Conservation (phyloP, 305 asterid genomes). For the Fraxinus albicans region DNA sequence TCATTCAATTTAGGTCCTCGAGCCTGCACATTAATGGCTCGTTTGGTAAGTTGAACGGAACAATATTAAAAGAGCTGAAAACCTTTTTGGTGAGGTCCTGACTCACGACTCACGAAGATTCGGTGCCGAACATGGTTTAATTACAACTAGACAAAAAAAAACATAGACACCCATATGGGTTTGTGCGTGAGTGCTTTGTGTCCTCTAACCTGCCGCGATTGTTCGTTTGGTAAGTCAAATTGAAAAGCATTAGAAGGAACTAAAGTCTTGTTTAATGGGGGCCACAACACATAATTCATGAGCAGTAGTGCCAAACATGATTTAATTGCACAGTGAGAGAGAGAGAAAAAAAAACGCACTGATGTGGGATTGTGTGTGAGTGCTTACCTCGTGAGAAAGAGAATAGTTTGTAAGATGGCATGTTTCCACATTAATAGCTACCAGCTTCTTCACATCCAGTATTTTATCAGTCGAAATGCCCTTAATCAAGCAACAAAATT, state of each 20-base stretch:
- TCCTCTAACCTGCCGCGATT: background rate
- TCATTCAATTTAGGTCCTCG: conserved; percentile 73
- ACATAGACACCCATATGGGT: background rate
- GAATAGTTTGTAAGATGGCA: conserved; percentile 75
- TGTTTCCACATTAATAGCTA: conserved; percentile 64
- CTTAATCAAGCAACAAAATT: conserved; percentile 28
- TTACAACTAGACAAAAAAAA: background rate
- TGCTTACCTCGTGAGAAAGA: conserved; percentile 72
- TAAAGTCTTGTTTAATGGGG: background rate
- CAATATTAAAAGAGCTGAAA: background rate
- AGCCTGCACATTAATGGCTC: conserved; percentile 44
- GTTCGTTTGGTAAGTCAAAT: background rate
- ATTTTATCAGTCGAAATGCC: conserved; percentile 91
- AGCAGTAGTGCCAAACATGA: background rate
- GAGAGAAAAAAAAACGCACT: background rate
- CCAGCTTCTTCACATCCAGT: conserved; percentile 71
- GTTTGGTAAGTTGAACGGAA: background rate
- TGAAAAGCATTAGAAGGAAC: background rate
- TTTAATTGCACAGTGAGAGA: background rate
- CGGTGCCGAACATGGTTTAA: background rate
- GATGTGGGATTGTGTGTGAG: conserved; percentile 8
- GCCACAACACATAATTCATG: background rate
- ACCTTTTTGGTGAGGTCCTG: background rate
- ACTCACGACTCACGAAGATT: background rate
- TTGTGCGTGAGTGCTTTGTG: background rate